phyloP scores from a whole-genome alignment of 176 grass and related monocot genomes.

The Oropetium thomaeum region DNA sequence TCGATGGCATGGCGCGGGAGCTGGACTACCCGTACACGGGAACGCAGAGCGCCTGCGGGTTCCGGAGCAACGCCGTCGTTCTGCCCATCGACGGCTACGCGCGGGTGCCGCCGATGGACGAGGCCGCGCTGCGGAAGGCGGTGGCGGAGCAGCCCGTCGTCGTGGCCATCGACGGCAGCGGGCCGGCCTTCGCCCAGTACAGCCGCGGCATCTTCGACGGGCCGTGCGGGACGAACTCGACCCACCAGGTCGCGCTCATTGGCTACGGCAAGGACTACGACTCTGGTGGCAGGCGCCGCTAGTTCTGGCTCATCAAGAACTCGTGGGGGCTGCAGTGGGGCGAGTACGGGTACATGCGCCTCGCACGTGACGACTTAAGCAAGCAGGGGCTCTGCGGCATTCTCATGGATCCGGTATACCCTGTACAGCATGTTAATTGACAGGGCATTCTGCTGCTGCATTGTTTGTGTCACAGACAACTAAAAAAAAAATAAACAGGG shows the following conservation, averaged over 20 bases:
- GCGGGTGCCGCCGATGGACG: background rate
- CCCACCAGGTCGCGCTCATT: slow-evolving; percentile 11
- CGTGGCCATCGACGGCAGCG: slow-evolving; percentile 32
- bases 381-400: slow-evolving; percentile 33
- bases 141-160: slow-evolving; percentile 44
- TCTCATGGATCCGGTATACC: slow-evolving; percentile 5
- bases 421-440: too few relatives aligned
- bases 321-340: slow-evolving; percentile 56
- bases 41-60: background rate
- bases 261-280: slow-evolving; percentile 19
- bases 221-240: background rate
- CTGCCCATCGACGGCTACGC: slow-evolving; percentile 3
- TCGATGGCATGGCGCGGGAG: background rate
- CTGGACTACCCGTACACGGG: slow-evolving; percentile 3
- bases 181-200: slow-evolving; percentile 25
- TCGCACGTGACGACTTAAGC: slow-evolving; percentile 10
- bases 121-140: slow-evolving; percentile 22
- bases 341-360: slow-evolving; percentile 46
- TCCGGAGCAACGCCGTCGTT: background rate
- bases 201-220: slow-evolving; percentile 26
- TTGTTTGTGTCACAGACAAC: too few relatives aligned
- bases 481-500: too few relatives aligned
- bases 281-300: background rate
- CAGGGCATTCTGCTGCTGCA: too few relatives aligned
- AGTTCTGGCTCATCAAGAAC: slow-evolving; percentile 68